phyloP scores from a whole-genome alignment of 331 rosid genomes.

The Erythrophleum ivorense region DNA sequence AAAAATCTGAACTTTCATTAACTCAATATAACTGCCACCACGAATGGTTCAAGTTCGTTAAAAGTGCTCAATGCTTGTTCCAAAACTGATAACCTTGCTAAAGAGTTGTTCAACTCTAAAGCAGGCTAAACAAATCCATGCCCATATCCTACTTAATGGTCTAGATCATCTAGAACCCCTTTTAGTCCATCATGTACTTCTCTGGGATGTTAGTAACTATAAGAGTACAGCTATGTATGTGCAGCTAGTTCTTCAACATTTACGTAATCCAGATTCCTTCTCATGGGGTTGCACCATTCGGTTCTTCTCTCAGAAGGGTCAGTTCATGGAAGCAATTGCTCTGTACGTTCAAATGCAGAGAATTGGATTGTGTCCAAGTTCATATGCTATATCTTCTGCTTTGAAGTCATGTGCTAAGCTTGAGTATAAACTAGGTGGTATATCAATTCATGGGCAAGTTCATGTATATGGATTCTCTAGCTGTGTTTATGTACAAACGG shows the following conservation, averaged over 20 bases:
- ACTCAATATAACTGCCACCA: neutral
- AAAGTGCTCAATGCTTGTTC: constrained; percentile 30
- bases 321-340: constrained; percentile 63
- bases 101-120: constrained; percentile 42
- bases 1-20: neutral
- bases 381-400: constrained; percentile 72
- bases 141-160: constrained; percentile 44
- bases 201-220: constrained; percentile 42
- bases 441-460: constrained; percentile 73
- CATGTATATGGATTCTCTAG: constrained; percentile 53
- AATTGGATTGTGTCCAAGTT: constrained; percentile 60
- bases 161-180: constrained; percentile 39
- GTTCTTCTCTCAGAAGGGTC: constrained; percentile 69
- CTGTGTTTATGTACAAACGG: constrained; percentile 75
- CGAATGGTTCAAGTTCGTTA: neutral
- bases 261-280: constrained; percentile 64
- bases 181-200: constrained; percentile 55
- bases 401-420: constrained; percentile 71
- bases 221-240: constrained; percentile 51
- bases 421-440: constrained; percentile 46
- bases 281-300: constrained; percentile 79
- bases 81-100: constrained; percentile 40
- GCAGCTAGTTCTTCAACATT: constrained; percentile 50
- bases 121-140: constrained; percentile 54
- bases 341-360: constrained; percentile 67